A percentile compares a stretch with the other conserved stretches of the same genome.
phyloP scores from a whole-genome alignment of 441 rosid species.

The Populus hybrid region DNA sequence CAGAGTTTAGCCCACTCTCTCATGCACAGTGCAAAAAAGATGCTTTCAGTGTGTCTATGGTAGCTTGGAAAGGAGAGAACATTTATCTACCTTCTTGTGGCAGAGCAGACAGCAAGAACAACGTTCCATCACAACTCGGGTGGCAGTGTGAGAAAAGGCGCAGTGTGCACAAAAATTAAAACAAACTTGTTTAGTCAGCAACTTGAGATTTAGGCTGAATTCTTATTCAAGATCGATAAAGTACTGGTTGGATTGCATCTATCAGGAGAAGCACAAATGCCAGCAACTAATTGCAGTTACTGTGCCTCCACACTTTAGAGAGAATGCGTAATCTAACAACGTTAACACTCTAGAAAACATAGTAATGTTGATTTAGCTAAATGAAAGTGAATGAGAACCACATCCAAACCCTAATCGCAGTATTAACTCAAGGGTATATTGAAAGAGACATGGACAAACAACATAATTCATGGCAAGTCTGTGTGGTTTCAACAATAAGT shows the following conservation, averaged over 20 bases:
- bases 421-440: not conserved
- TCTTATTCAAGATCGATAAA: too few species aligned
- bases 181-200: not conserved
- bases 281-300: not conserved
- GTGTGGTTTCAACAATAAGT: not conserved
- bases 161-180: not conserved
- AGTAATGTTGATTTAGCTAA: not conserved
- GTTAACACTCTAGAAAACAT: not conserved
- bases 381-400: not conserved
- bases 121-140: not conserved
- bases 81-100: too few species aligned
- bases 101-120: not conserved
- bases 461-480: not conserved
- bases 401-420: not conserved
- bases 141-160: not conserved
- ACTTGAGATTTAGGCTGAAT: not conserved
- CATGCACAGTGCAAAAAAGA: not conserved
- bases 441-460: not conserved
- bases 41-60: not conserved
- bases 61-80: not conserved
- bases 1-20: not conserved
- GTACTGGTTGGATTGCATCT: not conserved
- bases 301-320: too few species aligned
- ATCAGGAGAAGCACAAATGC: not conserved
- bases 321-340: too few species aligned